Percentiles rank a stretch among this genome's conserved stretches.
Evolutionary conservation across 2,329 filamentous ascomycete genomes (phyloP).

Genomic region (Scedosporium boydii): DNA sequence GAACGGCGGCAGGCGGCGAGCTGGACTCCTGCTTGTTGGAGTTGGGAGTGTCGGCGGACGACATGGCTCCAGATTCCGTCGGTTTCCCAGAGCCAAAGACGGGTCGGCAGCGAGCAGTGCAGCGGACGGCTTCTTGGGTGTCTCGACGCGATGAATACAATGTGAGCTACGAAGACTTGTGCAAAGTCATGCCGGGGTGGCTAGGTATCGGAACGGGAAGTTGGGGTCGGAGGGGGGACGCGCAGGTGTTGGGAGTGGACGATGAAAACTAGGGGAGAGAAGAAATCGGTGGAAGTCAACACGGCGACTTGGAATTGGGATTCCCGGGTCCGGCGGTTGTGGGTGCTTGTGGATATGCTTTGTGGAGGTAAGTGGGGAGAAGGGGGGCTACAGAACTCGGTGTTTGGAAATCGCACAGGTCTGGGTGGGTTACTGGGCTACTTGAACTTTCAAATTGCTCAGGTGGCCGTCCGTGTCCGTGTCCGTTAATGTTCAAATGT

Average conservation of each 20-base stretch:
- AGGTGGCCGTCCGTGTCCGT: neutral
- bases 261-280: neutral
- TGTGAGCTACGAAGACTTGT: neutral
- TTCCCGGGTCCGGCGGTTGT: conserved; percentile 1
- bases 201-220: neutral
- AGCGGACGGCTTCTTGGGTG: neutral
- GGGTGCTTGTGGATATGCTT: conserved; percentile 1
- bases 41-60: neutral
- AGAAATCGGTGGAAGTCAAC: neutral
- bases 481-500: neutral
- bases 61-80: conserved; percentile 3
- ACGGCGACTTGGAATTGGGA: neutral
- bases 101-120: neutral
- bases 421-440: neutral
- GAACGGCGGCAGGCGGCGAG: neutral
- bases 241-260: neutral
- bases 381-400: neutral
- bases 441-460: neutral
- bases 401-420: neutral
- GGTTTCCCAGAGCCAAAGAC: neutral
- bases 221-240: neutral
- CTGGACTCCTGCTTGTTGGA: neutral
- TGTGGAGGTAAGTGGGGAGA: conserved; percentile 1
- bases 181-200: neutral
- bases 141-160: too few species aligned